Percentiles rank a stretch among this genome's conserved stretches.
Conservation (phyloP, 306 rosid species). For the Vicia faba region DNA sequence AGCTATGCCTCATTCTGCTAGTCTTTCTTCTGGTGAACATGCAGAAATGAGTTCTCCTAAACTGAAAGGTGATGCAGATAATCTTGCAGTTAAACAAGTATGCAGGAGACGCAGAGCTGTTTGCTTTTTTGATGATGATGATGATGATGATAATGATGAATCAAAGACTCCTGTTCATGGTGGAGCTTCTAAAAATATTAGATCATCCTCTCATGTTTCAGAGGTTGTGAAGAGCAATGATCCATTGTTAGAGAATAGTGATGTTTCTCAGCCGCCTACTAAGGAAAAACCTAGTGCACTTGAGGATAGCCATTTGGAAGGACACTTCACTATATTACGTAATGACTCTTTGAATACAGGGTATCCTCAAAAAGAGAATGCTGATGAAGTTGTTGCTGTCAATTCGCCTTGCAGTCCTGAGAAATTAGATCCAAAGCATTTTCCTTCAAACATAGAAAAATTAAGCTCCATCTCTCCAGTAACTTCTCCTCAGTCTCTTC, state of each 20-base stretch:
- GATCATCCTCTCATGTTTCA: constrained; percentile 47
- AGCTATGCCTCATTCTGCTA: constrained; percentile 28
- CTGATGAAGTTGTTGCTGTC: constrained; percentile 42
- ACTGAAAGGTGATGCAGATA: constrained; percentile 26
- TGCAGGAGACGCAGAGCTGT: constrained; percentile 42
- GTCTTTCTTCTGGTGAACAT: constrained; percentile 27
- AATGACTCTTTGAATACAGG: constrained; percentile 40
- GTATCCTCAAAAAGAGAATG: constrained; percentile 47
- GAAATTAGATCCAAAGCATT: constrained; percentile 47
- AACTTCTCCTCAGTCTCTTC: constrained; percentile 52
- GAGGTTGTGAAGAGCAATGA: constrained; percentile 49
- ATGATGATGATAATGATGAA: constrained; percentile 12
- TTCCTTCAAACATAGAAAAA: constrained; percentile 50
- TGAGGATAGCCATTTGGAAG: constrained; percentile 48
- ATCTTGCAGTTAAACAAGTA: constrained; percentile 17
- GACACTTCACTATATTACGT: constrained; percentile 45
- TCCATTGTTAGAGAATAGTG: constrained; percentile 41
- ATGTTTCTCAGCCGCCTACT: constrained; percentile 40
- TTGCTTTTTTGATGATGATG: constrained; percentile 33
- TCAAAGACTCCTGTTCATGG: constrained; percentile 39
- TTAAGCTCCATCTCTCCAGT: constrained; percentile 55
- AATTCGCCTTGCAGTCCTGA: constrained; percentile 44
- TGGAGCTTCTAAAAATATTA: constrained; percentile 56
- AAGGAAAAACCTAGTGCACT: constrained; percentile 41
- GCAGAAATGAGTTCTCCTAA: constrained; percentile 33